A percentile compares a stretch with the other conserved stretches of the same genome.
Evolutionary conservation across 352 stramenopile species (phyloP).

Genomic region (Phytophthora boehmeriae): DNA sequence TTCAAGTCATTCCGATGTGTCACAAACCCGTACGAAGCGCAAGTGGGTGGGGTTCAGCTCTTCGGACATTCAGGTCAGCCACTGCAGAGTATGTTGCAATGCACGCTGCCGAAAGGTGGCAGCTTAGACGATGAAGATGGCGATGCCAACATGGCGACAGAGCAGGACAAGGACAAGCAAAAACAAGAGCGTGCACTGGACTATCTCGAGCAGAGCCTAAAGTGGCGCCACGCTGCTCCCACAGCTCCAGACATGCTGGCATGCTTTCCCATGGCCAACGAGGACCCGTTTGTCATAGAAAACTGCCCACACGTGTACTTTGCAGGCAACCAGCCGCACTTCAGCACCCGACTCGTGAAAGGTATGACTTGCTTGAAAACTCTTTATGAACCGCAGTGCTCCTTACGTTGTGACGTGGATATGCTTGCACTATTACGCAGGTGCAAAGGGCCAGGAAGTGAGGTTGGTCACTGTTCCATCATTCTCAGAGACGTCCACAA

Average conservation of each 20-base stretch:
- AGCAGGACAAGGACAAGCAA: constrained; percentile 17
- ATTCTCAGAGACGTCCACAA: constrained; percentile 88
- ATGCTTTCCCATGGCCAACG: constrained; percentile 90
- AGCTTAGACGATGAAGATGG: constrained; percentile 40
- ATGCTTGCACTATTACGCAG: constrained; percentile 23
- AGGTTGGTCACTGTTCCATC: constrained; percentile 91
- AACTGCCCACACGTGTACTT: constrained; percentile 92
- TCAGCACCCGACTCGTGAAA: constrained; percentile 78
- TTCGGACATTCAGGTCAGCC: constrained; percentile 90
- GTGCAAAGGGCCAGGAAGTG: constrained; percentile 50
- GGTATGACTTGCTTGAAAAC: constrained; percentile 21
- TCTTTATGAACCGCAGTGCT: not conserved
- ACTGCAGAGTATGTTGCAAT: constrained; percentile 85
- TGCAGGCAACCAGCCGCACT: constrained; percentile 89
- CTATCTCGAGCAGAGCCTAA: constrained; percentile 74
- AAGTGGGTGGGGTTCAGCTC: constrained; percentile 65
- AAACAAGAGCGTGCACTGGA: constrained; percentile 46
- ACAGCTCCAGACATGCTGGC: constrained; percentile 92
- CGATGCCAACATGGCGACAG: constrained; percentile 28
- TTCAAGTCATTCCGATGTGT: constrained; percentile 87
- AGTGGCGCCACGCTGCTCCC: constrained; percentile 92
- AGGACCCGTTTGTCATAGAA: constrained; percentile 94
- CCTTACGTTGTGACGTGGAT: constrained; percentile 7
- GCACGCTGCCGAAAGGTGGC: constrained; percentile 40
- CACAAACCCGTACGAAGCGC: constrained; percentile 94